phyloP scores from a whole-genome alignment of 2,329 filamentous ascomycete species.

The Alternaria panax region DNA sequence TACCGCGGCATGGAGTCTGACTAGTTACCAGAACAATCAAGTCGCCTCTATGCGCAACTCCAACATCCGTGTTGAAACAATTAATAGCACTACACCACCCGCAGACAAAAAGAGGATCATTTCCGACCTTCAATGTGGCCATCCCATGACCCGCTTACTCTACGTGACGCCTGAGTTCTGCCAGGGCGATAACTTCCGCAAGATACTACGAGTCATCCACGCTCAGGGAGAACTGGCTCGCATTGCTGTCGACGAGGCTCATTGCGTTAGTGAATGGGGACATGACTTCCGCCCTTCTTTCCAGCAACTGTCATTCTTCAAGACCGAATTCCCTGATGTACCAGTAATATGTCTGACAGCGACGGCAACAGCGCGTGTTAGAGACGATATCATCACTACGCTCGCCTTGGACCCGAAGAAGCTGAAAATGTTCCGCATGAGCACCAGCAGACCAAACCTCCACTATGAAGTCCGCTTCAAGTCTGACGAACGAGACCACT shows the following conservation, averaged over 20 bases:
- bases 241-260: slow-evolving; percentile 91
- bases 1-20: slow-evolving; percentile 12
- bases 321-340: slow-evolving; percentile 79
- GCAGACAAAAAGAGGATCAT: slow-evolving; percentile 73
- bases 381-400: slow-evolving; percentile 80
- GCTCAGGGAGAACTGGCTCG: slow-evolving; percentile 84
- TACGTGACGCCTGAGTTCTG: slow-evolving; percentile 96
- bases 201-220: slow-evolving; percentile 75
- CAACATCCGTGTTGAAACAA: slow-evolving; percentile 80
- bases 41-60: slow-evolving; percentile 78
- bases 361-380: slow-evolving; percentile 82
- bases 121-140: slow-evolving; percentile 83
- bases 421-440: slow-evolving; percentile 80
- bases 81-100: slow-evolving; percentile 81
- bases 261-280: slow-evolving; percentile 98
- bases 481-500: slow-evolving; percentile 75
- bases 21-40: slow-evolving; percentile 76
- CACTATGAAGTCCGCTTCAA: slow-evolving; percentile 91
- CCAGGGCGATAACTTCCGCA: slow-evolving; percentile 77
- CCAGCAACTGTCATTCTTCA: slow-evolving; percentile 86
- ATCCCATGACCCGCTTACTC: slow-evolving; percentile 81
- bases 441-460: slow-evolving; percentile 82
- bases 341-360: slow-evolving; percentile 93
- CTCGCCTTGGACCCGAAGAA: slow-evolving; percentile 71
- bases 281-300: slow-evolving; percentile 97